phyloP scores from a whole-genome alignment of 1,284 basidiomycete genomes.

The Naganishia sp. region DNA sequence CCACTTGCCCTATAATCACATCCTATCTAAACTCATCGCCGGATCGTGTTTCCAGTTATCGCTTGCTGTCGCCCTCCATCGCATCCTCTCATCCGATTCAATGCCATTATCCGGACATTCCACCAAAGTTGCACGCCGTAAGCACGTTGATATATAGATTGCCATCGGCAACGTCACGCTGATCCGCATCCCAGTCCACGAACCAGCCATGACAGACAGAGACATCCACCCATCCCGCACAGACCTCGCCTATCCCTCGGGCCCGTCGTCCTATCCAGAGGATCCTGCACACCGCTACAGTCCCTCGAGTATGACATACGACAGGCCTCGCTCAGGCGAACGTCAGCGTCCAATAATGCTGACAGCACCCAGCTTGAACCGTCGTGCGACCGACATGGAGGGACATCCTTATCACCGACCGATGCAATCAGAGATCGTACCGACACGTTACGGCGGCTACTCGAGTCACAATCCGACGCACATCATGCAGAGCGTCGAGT shows the following conservation, averaged over 20 bases:
- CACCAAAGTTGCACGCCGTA: too few relatives aligned
- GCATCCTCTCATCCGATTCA: too few relatives aligned
- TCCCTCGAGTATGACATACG: neutral
- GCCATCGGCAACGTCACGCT: too few relatives aligned
- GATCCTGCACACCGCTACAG: neutral
- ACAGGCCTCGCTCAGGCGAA: neutral
- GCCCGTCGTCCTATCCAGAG: neutral
- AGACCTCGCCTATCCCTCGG: neutral
- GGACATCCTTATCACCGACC: conserved; percentile 15
- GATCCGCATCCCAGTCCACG: neutral
- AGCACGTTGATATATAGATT: too few relatives aligned
- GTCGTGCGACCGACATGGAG: conserved; percentile 18
- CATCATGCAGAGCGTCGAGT: conserved; percentile 8
- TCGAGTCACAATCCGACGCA: conserved; percentile 22
- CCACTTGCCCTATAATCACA: too few relatives aligned
- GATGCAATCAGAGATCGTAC: neutral
- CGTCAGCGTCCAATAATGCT: neutral
- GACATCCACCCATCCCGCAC: neutral
- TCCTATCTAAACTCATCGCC: too few relatives aligned
- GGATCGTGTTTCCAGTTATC: too few relatives aligned
- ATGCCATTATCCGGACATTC: too few relatives aligned
- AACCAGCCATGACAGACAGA: neutral
- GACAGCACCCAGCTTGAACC: neutral
- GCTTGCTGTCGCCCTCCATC: too few relatives aligned
- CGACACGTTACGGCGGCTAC: conserved; percentile 3